A percentile compares a stretch with the other conserved stretches of the same genome.
These are phyloP conservation scores for Trichoderma sp. DNA, from an alignment of 2,329 filamentous ascomycete species.

Conservation along the genomic window DNA sequence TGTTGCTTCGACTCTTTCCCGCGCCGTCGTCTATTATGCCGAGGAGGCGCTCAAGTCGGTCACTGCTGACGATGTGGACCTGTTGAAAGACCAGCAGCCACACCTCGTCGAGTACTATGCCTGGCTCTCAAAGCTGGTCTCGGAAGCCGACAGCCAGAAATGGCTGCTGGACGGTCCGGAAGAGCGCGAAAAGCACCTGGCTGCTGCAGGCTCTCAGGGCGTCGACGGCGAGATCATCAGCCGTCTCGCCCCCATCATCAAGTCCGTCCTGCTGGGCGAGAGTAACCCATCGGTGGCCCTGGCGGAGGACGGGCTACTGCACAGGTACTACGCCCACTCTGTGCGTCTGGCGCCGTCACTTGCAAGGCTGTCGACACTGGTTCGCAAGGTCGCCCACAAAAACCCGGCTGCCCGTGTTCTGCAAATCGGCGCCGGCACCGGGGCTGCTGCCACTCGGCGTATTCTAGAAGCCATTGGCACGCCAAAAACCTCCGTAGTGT, in stretches of 20 bases:
- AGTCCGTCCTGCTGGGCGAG: not conserved
- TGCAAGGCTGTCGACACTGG: not conserved
- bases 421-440: not conserved
- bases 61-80: not conserved
- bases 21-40: not conserved
- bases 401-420: not conserved
- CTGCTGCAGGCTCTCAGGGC: not conserved
- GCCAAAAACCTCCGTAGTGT: not conserved
- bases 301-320: not conserved
- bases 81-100: not conserved
- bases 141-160: not conserved
- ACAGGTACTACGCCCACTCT: not conserved
- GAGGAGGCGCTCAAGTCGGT: not conserved
- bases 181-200: not conserved
- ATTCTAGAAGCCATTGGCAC: not conserved
- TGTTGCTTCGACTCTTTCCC: not conserved
- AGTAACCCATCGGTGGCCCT: not conserved
- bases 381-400: not conserved
- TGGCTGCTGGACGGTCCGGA: not conserved
- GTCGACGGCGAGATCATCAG: not conserved
- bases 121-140: not conserved
- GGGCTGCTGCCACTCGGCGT: not conserved
- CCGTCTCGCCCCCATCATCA: not conserved
- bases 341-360: not conserved
- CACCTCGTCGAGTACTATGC: not conserved